Percentiles rank a stretch among this genome's conserved stretches.
phyloP scores from a whole-genome alignment of 2,329 filamentous ascomycete genomes.

The Diaporthe capsici region DNA sequence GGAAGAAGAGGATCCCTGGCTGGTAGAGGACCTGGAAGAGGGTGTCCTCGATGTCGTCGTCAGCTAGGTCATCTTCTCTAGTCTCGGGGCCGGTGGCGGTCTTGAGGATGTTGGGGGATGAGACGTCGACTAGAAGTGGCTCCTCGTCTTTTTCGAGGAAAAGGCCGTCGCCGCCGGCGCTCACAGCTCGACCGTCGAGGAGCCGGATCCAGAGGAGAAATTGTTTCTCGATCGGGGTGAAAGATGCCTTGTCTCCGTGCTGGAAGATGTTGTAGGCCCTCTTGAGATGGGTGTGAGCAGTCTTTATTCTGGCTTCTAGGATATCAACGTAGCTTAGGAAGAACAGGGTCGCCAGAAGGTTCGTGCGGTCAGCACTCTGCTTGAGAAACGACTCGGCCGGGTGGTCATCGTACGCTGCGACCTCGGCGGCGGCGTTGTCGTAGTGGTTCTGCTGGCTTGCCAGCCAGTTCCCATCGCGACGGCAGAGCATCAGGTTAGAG shows the following conservation, averaged over 20 bases:
- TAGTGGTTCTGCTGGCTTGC: slow-evolving; percentile 56
- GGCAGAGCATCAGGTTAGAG: slow-evolving; percentile 60
- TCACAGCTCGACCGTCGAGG: slow-evolving; percentile 68
- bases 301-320: slow-evolving; percentile 57
- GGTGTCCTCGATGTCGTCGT: slow-evolving; percentile 62
- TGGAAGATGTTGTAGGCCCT: slow-evolving; percentile 64
- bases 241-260: slow-evolving; percentile 53
- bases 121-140: slow-evolving; percentile 59
- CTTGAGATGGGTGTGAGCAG: slow-evolving; percentile 65
- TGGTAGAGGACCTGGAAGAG: slow-evolving; percentile 69
- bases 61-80: slow-evolving; percentile 43
- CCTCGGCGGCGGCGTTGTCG: slow-evolving; percentile 53
- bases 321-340: slow-evolving; percentile 69
- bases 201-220: slow-evolving; percentile 69
- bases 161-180: slow-evolving; percentile 68
- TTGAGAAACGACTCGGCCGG: slow-evolving; percentile 43
- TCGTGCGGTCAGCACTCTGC: slow-evolving; percentile 54
- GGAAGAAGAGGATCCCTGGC: slow-evolving; percentile 70
- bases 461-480: slow-evolving; percentile 50
- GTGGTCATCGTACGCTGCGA: slow-evolving; percentile 45
- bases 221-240: slow-evolving; percentile 59
- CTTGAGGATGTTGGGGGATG: slow-evolving; percentile 56
- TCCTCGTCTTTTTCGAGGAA: slow-evolving; percentile 66
- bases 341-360: slow-evolving; percentile 65
- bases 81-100: slow-evolving; percentile 46